A percentile compares a stretch with the other conserved stretches of the same genome.
phyloP scores from a whole-genome alignment of 2,329 filamentous ascomycete species.

The Fusarium proliferatum region DNA sequence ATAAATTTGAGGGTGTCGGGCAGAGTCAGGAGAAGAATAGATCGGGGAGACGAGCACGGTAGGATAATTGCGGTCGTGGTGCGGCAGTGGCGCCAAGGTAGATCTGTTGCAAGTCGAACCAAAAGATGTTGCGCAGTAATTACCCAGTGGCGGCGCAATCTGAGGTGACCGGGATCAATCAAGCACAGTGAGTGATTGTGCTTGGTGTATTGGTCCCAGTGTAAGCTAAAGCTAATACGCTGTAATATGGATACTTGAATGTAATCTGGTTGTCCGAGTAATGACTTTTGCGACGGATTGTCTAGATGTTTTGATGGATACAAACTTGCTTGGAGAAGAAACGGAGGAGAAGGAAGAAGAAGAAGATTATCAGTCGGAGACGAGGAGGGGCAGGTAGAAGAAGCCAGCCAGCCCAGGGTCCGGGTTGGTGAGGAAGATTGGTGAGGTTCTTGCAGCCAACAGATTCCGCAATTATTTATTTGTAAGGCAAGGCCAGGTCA shows the following conservation, averaged over 20 bases:
- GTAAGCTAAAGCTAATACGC: slow-evolving; percentile 18
- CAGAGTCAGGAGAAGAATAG: not conserved
- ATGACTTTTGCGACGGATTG: slow-evolving; percentile 20
- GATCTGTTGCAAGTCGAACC: slow-evolving; percentile 37
- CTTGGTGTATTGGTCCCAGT: slow-evolving; percentile 19
- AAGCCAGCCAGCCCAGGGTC: slow-evolving; percentile 18
- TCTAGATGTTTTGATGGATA: not conserved
- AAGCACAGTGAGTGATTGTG: slow-evolving; percentile 1
- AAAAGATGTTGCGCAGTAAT: slow-evolving; percentile 36
- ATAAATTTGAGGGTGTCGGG: not conserved
- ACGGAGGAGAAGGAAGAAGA: slow-evolving; percentile 5
- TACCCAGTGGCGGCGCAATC: slow-evolving; percentile 31
- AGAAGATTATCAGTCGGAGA: slow-evolving; percentile 5
- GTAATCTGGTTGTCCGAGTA: slow-evolving; percentile 24
- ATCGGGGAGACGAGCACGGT: slow-evolving; percentile 5
- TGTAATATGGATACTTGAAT: slow-evolving; percentile 7
- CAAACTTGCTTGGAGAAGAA: slow-evolving; percentile 8
- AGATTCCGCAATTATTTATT: slow-evolving; percentile 19
- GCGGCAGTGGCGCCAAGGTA: slow-evolving; percentile 30
- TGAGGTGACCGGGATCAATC: slow-evolving; percentile 22
- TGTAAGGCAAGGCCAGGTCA: not conserved
- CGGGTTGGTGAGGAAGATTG: slow-evolving; percentile 24
- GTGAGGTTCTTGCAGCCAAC: slow-evolving; percentile 30
- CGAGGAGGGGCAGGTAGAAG: slow-evolving; percentile 25
- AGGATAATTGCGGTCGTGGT: slow-evolving; percentile 18